These are phyloP conservation scores for Rhynchosporium graminicola DNA, from an alignment of 2,329 filamentous ascomycete genomes.

Conservation along the genomic window DNA sequence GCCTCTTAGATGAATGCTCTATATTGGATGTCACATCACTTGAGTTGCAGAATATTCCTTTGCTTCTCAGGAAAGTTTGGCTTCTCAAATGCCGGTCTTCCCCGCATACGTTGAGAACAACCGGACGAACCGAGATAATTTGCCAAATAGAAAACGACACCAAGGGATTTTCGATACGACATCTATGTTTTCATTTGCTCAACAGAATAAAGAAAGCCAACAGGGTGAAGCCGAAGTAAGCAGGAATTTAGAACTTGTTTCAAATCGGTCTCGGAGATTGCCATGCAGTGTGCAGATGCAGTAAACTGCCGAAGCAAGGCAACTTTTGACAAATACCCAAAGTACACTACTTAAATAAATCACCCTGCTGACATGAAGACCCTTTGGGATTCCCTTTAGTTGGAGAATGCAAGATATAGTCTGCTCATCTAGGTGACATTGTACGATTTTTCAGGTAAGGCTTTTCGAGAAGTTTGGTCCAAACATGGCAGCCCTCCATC, in stretches of 20 bases:
- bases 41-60: background rate
- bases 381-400: background rate
- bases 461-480: background rate
- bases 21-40: background rate
- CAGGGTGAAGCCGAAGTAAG: background rate
- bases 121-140: background rate
- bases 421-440: background rate
- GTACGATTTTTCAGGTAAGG: background rate
- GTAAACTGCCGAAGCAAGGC: background rate
- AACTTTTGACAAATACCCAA: background rate
- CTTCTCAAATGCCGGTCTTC: background rate
- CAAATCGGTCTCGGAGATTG: conserved; percentile 2
- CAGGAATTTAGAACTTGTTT: background rate
- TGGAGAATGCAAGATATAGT: background rate
- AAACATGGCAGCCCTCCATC: background rate
- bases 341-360: background rate
- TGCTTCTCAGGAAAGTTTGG: background rate
- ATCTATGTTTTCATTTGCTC: background rate
- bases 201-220: background rate
- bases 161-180: background rate
- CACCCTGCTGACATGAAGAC: background rate
- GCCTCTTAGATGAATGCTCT: background rate
- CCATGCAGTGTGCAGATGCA: background rate
- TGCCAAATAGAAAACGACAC: conserved; percentile 7
- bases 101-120: background rate